phyloP scores from a whole-genome alignment of 257 asterid genomes.

The Knoxia roxburghii region DNA sequence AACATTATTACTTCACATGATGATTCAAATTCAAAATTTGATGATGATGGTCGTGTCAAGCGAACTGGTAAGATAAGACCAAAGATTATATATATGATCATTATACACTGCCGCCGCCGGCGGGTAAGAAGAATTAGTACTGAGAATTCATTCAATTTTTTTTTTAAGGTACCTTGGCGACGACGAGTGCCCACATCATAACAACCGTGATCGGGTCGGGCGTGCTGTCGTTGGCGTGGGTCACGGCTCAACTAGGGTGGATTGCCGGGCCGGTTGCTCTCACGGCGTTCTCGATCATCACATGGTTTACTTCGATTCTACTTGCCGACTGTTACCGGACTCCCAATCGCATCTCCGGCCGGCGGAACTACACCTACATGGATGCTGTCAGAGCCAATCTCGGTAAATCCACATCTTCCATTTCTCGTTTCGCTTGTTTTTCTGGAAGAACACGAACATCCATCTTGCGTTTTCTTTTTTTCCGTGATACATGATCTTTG shows the following conservation, averaged over 20 bases:
- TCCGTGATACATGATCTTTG: too few species aligned
- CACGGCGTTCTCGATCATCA: constrained; percentile 37
- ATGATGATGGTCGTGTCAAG: constrained; percentile 32
- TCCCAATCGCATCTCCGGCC: constrained; percentile 45
- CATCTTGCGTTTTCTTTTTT: too few species aligned
- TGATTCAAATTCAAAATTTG: constrained; percentile 25
- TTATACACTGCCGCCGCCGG: too few species aligned
- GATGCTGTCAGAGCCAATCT: constrained; percentile 52
- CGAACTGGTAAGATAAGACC: constrained; percentile 33
- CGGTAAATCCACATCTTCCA: constrained; percentile 23
- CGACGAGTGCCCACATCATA: constrained; percentile 54
- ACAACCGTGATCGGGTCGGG: constrained; percentile 72
- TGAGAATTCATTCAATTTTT: too few species aligned
- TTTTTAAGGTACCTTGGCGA: constrained; percentile 44
- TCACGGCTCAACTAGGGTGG: constrained; percentile 67
- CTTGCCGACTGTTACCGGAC: constrained; percentile 58
- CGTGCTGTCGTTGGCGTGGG: constrained; percentile 64
- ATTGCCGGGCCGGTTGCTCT: constrained; percentile 51
- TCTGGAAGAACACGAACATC: too few species aligned
- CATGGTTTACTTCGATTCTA: constrained; percentile 46
- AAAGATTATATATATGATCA: too few species aligned
- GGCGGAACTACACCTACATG: constrained; percentile 52
- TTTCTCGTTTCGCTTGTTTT: too few species aligned
- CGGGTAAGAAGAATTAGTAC: too few species aligned
- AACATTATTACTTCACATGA: constrained; percentile 25